Base-by-base conservation (phyloP, 225 moss, liverwort and hornwort genomes). In the Polytrichum formosum region DNA sequence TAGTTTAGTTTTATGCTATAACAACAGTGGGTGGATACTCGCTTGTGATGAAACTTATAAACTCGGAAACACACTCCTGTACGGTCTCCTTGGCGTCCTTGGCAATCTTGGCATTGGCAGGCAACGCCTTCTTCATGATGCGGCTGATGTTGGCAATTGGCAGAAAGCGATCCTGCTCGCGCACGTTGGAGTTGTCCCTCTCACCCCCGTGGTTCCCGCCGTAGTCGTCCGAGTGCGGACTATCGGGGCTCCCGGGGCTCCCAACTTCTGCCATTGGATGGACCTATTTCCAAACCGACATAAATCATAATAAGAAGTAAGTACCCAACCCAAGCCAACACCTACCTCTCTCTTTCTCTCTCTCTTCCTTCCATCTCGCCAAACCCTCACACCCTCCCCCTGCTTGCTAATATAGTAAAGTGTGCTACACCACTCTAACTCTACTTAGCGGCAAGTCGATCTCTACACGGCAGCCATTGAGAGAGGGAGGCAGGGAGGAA, bases 11-110 rank as follows among this genome's bases (percentile, higher is more conserved):
- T 35, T 35, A 35, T 35, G 35, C 46, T 46, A 16, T 13, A 46
- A 13, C 58, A 58, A 20, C 7, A 58, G 66, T 5, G 23, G 64
- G 64, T 55, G 83, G 84, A 91, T 96, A 96, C 95, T 96, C 95
- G 95, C 95, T 96, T 6, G 95, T 96, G 66, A 96, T 91, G 71
- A 96, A 96, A 72, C 96, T 96, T 74, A 96, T 96, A 63, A 93
- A 96, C 91, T 96, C 96, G 26, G 96, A 96, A 27, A 96, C 96
- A 72, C 96, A 96, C 88, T 96, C 96, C 78, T 96, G 96, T 0
- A 96, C 93, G 1, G 96, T 96, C 87, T 96, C 96, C 75, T 96
- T 96, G 2, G 96, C 96, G 18, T 96, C 96, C 81, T 93, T 93
- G 9, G 96, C 96, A 73, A 96, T 96, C 88, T 96, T 96, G 68